These are phyloP conservation scores for Claviceps lovelessii DNA, from an alignment of 2,329 filamentous ascomycete genomes.

Conservation along the genomic window DNA sequence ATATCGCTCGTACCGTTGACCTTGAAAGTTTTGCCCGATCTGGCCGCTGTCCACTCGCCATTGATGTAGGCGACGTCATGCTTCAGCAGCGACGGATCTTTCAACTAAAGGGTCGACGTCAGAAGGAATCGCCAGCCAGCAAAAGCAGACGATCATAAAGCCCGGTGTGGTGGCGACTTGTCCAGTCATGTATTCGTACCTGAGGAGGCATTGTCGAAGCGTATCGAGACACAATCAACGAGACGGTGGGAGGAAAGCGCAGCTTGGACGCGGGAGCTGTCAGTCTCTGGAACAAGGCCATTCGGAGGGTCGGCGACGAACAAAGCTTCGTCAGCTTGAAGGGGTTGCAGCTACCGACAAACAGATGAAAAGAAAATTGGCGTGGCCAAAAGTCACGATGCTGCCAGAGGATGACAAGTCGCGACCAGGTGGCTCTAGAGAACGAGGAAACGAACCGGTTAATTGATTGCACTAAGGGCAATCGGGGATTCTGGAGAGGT, in stretches of 20 bases:
- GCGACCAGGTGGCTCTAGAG: neutral
- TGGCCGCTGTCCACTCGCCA: conserved; percentile 77
- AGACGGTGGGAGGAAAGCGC: conserved; percentile 18
- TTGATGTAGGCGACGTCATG: conserved; percentile 73
- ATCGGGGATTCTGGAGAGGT: neutral
- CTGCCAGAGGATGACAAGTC: neutral
- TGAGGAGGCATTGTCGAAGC: conserved; percentile 35
- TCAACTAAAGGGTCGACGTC: conserved; percentile 37
- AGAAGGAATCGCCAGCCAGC: neutral
- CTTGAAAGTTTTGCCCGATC: conserved; percentile 83
- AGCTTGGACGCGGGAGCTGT: conserved; percentile 13
- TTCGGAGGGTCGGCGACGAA: conserved; percentile 5
- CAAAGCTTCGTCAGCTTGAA: neutral
- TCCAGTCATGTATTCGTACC: conserved; percentile 13
- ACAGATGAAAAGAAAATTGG: too few species aligned
- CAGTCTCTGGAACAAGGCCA: conserved; percentile 20
- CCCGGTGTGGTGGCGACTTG: neutral
- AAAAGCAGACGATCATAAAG: neutral
- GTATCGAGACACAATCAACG: conserved; percentile 19
- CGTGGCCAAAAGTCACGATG: too few species aligned
- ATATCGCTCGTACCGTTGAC: conserved; percentile 44
- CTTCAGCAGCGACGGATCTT: conserved; percentile 71
- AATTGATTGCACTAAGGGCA: neutral
- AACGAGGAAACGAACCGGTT: too few species aligned
- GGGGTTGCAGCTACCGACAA: too few species aligned